Evolutionary conservation across 768 basidiomycete genomes (phyloP).

Genomic region (Scleroderma bovista): DNA sequence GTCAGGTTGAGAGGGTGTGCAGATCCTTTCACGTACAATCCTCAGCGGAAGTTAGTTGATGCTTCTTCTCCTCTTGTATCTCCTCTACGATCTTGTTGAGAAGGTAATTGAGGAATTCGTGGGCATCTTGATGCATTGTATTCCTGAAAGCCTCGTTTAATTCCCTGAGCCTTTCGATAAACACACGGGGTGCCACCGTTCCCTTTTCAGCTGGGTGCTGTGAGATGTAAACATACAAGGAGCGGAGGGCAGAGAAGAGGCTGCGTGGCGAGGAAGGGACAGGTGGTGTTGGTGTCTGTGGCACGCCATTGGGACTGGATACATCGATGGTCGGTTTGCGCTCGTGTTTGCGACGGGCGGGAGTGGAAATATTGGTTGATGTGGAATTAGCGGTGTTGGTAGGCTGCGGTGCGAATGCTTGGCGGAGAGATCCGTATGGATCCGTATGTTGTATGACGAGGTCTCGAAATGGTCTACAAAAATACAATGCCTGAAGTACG

Average conservation of each 20-base stretch:
- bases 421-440: constrained; percentile 36
- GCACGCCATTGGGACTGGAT: constrained; percentile 20
- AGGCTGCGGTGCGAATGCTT: constrained; percentile 24
- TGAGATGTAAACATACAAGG: constrained; percentile 84
- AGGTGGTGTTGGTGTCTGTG: constrained; percentile 33
- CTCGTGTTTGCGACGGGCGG: constrained; percentile 51
- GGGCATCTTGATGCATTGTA: constrained; percentile 96
- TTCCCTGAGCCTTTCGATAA: constrained; percentile 91
- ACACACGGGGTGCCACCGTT: constrained; percentile 81
- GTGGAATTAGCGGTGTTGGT: constrained; percentile 16
- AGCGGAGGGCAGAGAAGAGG: constrained; percentile 87
- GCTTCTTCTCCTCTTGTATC: constrained; percentile 67
- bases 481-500: constrained; percentile 96
- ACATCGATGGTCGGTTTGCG: constrained; percentile 41
- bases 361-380: constrained; percentile 18
- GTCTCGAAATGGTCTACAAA: constrained; percentile 89
- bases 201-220: constrained; percentile 74
- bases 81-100: constrained; percentile 93
- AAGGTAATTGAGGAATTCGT: constrained; percentile 94
- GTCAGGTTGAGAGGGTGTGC: constrained; percentile 2
- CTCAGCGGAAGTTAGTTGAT: constrained; percentile 42
- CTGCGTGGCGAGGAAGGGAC: constrained; percentile 62
- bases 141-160: constrained; percentile 88
- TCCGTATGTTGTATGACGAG: constrained; percentile 72
- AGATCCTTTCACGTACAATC: constrained; percentile 50